A percentile compares a stretch with the other conserved stretches of the same genome.
Conservation (phyloP, 768 basidiomycete species). For the Dendrothele bispora region DNA sequence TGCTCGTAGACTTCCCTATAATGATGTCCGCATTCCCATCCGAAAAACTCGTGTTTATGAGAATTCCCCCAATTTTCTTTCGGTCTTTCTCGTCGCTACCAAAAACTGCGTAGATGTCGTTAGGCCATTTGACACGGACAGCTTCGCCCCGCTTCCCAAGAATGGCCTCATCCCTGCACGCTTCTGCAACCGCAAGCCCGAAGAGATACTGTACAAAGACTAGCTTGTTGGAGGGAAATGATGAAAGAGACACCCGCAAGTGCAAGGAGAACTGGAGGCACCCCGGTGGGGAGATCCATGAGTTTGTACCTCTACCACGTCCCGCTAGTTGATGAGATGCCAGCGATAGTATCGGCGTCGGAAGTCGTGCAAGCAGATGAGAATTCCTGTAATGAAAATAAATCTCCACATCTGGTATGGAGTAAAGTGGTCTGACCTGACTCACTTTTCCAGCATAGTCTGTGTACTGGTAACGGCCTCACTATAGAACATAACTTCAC, state of each 20-base stretch:
- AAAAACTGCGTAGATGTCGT: slow-evolving; percentile 80
- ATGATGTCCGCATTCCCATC: slow-evolving; percentile 73
- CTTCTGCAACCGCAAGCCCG: slow-evolving; percentile 86
- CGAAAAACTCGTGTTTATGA: slow-evolving; percentile 87
- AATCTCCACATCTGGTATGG: slow-evolving; percentile 4
- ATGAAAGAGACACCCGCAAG: slow-evolving; percentile 53
- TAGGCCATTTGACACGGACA: slow-evolving; percentile 93
- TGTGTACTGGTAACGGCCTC: slow-evolving; percentile 94
- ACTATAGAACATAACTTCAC: slow-evolving; percentile 81
- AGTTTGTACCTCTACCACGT: slow-evolving; percentile 83
- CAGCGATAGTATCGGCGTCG: slow-evolving; percentile 76
- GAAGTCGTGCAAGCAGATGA: slow-evolving; percentile 62
- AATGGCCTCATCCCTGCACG: slow-evolving; percentile 62
- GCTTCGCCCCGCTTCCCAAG: slow-evolving; percentile 52
- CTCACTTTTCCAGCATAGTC: slow-evolving; percentile 90
- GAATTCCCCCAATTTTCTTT: slow-evolving; percentile 87
- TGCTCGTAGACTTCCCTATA: slow-evolving; percentile 56
- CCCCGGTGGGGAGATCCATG: slow-evolving; percentile 91
- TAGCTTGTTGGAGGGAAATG: slow-evolving; percentile 60
- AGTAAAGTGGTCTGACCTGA: slow-evolving; percentile 6
- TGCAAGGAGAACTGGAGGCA: slow-evolving; percentile 85
- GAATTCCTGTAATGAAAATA: slow-evolving; percentile 60
- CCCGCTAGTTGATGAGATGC: slow-evolving; percentile 88
- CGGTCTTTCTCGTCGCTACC: slow-evolving; percentile 45
- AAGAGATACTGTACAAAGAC: slow-evolving; percentile 95